Base-by-base conservation (phyloP, 2,329 filamentous ascomycete genomes). In the Fusarium sp. region DNA sequence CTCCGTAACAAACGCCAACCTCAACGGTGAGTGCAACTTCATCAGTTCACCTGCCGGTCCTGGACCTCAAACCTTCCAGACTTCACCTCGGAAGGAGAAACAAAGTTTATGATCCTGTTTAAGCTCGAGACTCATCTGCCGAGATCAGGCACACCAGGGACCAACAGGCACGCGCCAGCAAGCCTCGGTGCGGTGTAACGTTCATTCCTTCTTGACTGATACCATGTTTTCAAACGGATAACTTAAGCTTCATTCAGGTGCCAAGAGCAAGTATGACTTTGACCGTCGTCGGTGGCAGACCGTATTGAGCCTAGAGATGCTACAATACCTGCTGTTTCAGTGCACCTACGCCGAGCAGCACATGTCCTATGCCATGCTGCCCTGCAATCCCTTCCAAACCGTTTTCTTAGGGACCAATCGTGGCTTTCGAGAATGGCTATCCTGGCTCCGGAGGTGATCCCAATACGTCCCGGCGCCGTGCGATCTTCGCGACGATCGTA, bases 401-500 rank as follows among this genome's bases (percentile, higher is more conserved):
- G 65, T 68, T 54, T 58, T 67, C 55, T 62, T 24, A 66, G 42
- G 49, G 58, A 47, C 76, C 76, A 78, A 75, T 78, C 63, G 68
- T 60, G 54, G 58, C 33, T 39, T 55, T 22, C 45, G 42, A 67
- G 57, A 65, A 67, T 72, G 72, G 45, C 44, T 33, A 76, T 66
- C 72, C 70, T 60, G 58, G 73, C 61, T 63, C 69, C 70, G 74
- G 76, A 70, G 69, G 60, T 72, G 66, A 66, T 72, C 78, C 72
- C 62, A 77, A 77, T 79, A 64, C 76, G 75, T 74, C 68, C 69
- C 72, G 72, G 70, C 72, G 69, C 68, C 73, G 68, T 74, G 65
- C 68, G 77, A 80, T 80, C 77, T 72, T 69, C 77, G 57, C 68
- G 70, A 72, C 71, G 71, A 77, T 81, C 73, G 78, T 75, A 59